Percentiles rank a stretch among this genome's conserved stretches.
These are phyloP conservation scores for Zelopaecilomyces penicillatus DNA, from an alignment of 2,329 filamentous ascomycete species.

Conservation along the genomic window DNA sequence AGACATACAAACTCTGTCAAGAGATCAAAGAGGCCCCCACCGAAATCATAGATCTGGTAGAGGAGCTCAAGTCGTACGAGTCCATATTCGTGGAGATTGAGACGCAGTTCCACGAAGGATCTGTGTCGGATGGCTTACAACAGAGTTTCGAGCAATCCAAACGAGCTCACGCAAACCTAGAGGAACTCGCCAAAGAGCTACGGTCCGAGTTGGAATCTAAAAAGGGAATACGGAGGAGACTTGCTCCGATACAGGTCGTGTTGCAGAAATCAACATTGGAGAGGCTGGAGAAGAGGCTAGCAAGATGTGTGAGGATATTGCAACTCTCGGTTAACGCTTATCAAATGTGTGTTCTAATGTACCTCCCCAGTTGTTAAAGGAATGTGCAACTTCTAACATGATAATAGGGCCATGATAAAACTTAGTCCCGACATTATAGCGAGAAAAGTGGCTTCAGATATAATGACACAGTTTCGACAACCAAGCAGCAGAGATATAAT, in stretches of 20 bases:
- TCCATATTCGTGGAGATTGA: slow-evolving; percentile 12
- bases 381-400: too few relatives aligned
- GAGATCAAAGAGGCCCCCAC: slow-evolving; percentile 16
- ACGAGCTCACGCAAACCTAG: slow-evolving; percentile 10
- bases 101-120: slow-evolving; percentile 8
- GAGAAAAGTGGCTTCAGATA: slow-evolving; percentile 3
- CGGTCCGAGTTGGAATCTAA: slow-evolving; percentile 7
- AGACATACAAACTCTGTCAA: slow-evolving; percentile 16
- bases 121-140: slow-evolving; percentile 1
- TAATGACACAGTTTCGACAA: slow-evolving; percentile 5
- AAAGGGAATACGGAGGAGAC: slow-evolving; percentile 11
- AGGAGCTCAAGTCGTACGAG: slow-evolving; percentile 10
- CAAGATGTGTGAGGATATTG: slow-evolving; percentile 10
- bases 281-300: slow-evolving; percentile 10
- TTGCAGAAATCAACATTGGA: slow-evolving; percentile 14
- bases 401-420: slow-evolving; percentile 11
- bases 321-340: slow-evolving; percentile 12
- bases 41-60: slow-evolving; percentile 14
- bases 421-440: slow-evolving; percentile 12
- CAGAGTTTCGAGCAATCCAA: slow-evolving; percentile 8
- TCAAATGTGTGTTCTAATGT: slow-evolving; percentile 11
- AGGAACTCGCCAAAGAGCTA: slow-evolving; percentile 11
- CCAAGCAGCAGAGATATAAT: not conserved
- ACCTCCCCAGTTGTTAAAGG: too few relatives aligned
- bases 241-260: slow-evolving; percentile 12